Conservation (phyloP, 164 flowering plant genomes). For the Euptelea pleiosperma region DNA sequence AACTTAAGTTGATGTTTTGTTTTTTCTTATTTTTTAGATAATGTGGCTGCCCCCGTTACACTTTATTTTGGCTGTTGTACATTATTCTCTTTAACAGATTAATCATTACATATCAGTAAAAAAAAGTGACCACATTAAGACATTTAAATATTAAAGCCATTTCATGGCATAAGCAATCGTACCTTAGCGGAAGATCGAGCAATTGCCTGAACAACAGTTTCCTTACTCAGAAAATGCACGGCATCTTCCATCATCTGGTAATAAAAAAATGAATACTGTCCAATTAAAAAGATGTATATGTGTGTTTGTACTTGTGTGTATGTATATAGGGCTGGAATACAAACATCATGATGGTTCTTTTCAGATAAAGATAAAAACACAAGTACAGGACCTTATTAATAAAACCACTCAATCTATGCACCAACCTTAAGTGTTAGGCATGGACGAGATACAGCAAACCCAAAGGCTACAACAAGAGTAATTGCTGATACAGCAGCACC, state of each 20-base stretch:
- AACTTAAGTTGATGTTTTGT: too few species aligned
- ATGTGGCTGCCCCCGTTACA: too few species aligned
- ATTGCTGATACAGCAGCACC: constrained; percentile 99
- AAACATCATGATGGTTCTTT: background rate
- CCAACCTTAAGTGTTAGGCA: constrained; percentile 91
- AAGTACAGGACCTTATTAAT: constrained; percentile 1
- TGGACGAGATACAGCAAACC: constrained; percentile 99
- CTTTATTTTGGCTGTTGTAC: too few species aligned
- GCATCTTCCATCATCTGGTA: constrained; percentile 97
- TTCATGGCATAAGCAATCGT: constrained; percentile 12
- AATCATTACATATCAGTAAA: background rate
- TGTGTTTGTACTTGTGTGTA: too few species aligned
- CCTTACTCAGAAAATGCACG: constrained; percentile 87
- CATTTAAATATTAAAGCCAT: constrained; percentile 2
- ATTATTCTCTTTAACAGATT: background rate
- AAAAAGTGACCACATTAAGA: background rate
- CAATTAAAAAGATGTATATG: background rate
- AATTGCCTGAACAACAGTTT: constrained; percentile 91
- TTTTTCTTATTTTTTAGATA: too few species aligned
- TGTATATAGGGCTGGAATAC: background rate
- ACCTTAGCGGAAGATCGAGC: constrained; percentile 97
- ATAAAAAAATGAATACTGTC: background rate
- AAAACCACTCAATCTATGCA: constrained; percentile 2
- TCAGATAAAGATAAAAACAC: background rate
- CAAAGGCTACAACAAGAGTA: constrained; percentile 95